phyloP scores from a whole-genome alignment of 2,329 filamentous ascomycete species.

The Byssoonygena ceratinophila region DNA sequence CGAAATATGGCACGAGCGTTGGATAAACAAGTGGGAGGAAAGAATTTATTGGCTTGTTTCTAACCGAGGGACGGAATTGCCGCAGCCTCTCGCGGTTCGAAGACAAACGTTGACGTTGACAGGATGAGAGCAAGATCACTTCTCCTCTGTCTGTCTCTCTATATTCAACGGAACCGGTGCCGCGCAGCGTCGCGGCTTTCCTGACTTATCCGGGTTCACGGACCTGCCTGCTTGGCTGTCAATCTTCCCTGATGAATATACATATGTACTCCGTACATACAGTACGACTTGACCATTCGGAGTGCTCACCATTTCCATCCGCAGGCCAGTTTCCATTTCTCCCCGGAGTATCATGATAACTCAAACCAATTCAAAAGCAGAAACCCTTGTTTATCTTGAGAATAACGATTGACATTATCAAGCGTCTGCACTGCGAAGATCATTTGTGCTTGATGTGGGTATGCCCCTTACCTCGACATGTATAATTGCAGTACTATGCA shows the following conservation, averaged over 20 bases:
- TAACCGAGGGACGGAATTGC: background rate
- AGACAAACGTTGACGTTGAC: background rate
- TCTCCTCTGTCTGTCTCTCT: background rate
- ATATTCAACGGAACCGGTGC: background rate
- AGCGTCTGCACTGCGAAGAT: background rate
- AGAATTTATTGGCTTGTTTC: background rate
- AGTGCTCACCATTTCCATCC: no score
- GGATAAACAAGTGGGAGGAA: background rate
- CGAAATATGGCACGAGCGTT: background rate
- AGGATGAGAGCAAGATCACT: background rate
- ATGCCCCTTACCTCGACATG: background rate
- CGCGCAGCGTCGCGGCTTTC: background rate
- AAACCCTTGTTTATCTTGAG: background rate
- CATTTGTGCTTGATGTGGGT: background rate
- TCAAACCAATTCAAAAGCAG: no score
- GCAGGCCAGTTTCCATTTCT: no score
- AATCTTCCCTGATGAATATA: background rate
- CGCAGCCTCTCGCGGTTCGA: background rate
- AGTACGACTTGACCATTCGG: no score
- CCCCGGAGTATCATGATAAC: no score
- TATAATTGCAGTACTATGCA: background rate
- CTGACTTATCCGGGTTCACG: background rate
- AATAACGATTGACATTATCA: background rate
- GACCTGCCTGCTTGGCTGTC: background rate
- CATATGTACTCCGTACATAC: background rate